Evolutionary conservation across 768 basidiomycete genomes (phyloP), one percentile per base, ranked within the genome.

Genomic region (Boletus coccyginus): DNA sequence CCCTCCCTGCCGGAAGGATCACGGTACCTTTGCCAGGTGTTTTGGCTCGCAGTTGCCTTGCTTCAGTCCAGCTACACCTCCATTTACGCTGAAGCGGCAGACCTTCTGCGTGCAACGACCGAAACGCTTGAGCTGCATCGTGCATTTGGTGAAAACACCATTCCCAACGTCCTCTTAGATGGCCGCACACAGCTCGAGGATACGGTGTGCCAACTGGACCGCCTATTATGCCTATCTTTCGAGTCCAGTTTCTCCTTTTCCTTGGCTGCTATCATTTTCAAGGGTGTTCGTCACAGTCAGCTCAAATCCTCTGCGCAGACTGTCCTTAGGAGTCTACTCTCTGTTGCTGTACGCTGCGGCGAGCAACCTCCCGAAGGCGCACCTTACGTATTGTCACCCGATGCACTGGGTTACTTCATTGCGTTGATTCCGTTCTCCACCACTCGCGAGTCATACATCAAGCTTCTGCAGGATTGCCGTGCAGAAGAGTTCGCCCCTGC

Each of bases 1-100:
- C 88, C 88, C 11, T 86, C 84, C 7, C 77, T 94, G 12, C 74
- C 81, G 0, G 75, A 78, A 35, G 79, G 83, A 38, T 92, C 90
- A 35, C 79, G 90, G 52, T 94, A 92, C 68, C 75, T 90, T 7
- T 73, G 79, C 21, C 81, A 83, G 50, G 75, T 95, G 21, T 93
- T 96, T 72, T 97, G 94, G 94, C 75, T 95, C 8, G 90, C 88
- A 2, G 86, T 96, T 27, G 86, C 88, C 32, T 78, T 96, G 21
- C 78, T 96, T 17, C 86, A 95, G 70, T 84, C 87, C 16, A 86
- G 87, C 45, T 84, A 91, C 62, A 77, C 86, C 48, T 79, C 81
- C 50, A 79, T 91, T 70, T 88, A 87, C 62, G 68, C 79, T 46
- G 84, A 92, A 65, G 88, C 91, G 2, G 78, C 85, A 46, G 73